Conservation (phyloP, 352 stramenopile genomes). For the Pythium myriotylum region DNA sequence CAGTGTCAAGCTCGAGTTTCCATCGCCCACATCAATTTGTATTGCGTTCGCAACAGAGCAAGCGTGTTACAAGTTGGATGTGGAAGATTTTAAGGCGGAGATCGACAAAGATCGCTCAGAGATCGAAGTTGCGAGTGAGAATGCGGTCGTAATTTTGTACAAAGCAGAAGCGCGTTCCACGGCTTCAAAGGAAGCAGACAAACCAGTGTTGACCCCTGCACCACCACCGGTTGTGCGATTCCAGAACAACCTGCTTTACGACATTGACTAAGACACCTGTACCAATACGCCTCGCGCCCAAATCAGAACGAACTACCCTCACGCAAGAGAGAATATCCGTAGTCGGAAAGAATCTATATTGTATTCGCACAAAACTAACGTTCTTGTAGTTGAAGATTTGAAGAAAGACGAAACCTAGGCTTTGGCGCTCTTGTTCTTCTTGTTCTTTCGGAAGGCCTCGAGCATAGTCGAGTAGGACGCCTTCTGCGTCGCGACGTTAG, state of each 20-base stretch:
- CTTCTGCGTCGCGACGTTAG: constrained; percentile 54
- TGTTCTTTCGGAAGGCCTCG: constrained; percentile 62
- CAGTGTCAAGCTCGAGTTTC: constrained; percentile 47
- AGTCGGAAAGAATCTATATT: constrained; percentile 36
- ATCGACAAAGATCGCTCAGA: constrained; percentile 39
- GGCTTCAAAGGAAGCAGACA: neutral
- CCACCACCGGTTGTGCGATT: constrained; percentile 41
- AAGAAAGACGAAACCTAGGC: constrained; percentile 1
- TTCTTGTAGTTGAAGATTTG: neutral
- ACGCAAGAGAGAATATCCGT: neutral
- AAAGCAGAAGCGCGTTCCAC: constrained; percentile 22
- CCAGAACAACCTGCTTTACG: constrained; percentile 75
- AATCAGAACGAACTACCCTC: too few relatives aligned
- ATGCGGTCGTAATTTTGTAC: constrained; percentile 70
- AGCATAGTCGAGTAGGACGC: constrained; percentile 76
- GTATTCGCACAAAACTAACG: constrained; percentile 10
- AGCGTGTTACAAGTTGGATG: constrained; percentile 36
- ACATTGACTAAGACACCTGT: constrained; percentile 49
- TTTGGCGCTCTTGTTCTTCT: constrained; percentile 29
- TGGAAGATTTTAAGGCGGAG: constrained; percentile 32
- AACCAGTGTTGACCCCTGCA: constrained; percentile 7
- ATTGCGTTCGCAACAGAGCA: constrained; percentile 32
- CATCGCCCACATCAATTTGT: constrained; percentile 35
- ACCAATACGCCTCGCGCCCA: neutral
- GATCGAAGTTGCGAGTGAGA: constrained; percentile 66